These are phyloP conservation scores for Aphanoascus verrucosus DNA, from an alignment of 2,329 filamentous ascomycete genomes.

Conservation along the genomic window DNA sequence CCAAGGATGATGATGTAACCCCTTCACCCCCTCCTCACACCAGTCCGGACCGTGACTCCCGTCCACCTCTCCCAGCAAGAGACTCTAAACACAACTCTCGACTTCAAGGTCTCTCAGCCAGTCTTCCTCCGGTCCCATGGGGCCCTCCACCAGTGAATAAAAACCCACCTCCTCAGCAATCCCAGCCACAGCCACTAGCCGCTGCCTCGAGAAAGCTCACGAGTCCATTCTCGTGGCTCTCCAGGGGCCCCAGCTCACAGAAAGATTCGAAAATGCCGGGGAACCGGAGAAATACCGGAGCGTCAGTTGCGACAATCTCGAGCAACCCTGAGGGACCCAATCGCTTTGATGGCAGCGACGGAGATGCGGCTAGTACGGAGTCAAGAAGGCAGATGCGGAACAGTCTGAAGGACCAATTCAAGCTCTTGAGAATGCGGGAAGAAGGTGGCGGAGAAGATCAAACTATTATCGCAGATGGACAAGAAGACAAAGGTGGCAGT, in stretches of 20 bases:
- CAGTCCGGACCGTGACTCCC: neutral
- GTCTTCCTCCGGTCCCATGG: constrained; percentile 63
- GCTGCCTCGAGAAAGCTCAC: constrained; percentile 59
- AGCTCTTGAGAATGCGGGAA: constrained; percentile 62
- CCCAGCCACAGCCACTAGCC: constrained; percentile 31
- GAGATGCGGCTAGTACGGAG: constrained; percentile 41
- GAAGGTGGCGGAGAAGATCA: constrained; percentile 55
- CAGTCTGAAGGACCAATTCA: constrained; percentile 69
- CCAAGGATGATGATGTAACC: constrained; percentile 41
- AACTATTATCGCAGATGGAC: constrained; percentile 37
- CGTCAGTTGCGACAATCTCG: constrained; percentile 64
- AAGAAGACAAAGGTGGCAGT: constrained; percentile 33
- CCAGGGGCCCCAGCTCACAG: constrained; percentile 50
- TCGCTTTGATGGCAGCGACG: constrained; percentile 57
- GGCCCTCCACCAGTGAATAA: constrained; percentile 45
- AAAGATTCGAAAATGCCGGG: constrained; percentile 48
- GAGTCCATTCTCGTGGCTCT: constrained; percentile 78
- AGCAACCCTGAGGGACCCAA: constrained; percentile 73
- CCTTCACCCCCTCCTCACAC: constrained; percentile 7
- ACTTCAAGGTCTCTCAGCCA: constrained; percentile 54
- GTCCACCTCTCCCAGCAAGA: constrained; percentile 27
- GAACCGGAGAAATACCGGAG: constrained; percentile 61
- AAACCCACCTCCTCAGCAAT: constrained; percentile 28
- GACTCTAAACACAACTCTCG: constrained; percentile 27
- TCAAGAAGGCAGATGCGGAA: constrained; percentile 44